Conservation (phyloP, 495 filamentous ascomycete genomes). For the Aspergillus mulundensis region DNA sequence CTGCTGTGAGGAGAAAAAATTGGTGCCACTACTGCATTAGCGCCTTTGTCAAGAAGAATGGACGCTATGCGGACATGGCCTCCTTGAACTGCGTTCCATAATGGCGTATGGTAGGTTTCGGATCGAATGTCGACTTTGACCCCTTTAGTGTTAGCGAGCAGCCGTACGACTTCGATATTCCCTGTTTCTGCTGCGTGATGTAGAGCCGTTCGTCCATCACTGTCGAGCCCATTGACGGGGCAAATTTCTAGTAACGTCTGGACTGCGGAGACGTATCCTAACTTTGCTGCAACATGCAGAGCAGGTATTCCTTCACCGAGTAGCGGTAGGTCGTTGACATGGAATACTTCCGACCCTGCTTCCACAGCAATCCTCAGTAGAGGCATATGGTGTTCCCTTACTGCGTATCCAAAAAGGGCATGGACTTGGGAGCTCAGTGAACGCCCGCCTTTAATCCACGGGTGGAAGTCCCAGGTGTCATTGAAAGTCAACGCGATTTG, state of each 20-base stretch:
- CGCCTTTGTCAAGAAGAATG: too few species aligned
- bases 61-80: too few species aligned
- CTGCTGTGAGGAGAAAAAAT: too few species aligned
- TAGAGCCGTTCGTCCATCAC: background rate
- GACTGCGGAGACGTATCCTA: slow-evolving; percentile 10
- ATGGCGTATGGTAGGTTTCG: too few species aligned
- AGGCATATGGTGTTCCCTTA: slow-evolving; percentile 18
- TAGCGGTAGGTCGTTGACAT: slow-evolving; percentile 11
- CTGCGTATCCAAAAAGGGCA: slow-evolving; percentile 24
- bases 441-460: slow-evolving; percentile 20
- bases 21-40: too few species aligned
- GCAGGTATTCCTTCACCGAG: slow-evolving; percentile 17
- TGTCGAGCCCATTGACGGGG: background rate
- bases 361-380: slow-evolving; percentile 14
- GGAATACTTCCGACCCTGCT: background rate
- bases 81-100: too few species aligned
- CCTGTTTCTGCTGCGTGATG: slow-evolving; percentile 11
- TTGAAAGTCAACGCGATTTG: slow-evolving; percentile 16
- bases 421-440: slow-evolving; percentile 20
- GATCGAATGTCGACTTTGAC: background rate
- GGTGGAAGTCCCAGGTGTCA: slow-evolving; percentile 25
- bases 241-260: background rate
- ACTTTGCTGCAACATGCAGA: slow-evolving; percentile 16
- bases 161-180: background rate
- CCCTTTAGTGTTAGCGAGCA: background rate